Base-by-base conservation (phyloP, 768 basidiomycete genomes). In the Serendipita sp. region DNA sequence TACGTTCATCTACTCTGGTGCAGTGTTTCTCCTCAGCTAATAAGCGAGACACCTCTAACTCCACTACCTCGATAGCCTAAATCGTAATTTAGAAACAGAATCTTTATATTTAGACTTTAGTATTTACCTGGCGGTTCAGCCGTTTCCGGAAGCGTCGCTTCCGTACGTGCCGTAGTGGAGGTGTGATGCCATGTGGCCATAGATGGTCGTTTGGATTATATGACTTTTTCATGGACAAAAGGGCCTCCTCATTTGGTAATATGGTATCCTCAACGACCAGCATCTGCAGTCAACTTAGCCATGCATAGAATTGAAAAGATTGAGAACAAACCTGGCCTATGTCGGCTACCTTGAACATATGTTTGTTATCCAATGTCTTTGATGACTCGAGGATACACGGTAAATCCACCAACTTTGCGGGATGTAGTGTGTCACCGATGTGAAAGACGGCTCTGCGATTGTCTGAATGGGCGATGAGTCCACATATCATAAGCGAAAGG, bases 331-430 rank as follows among this genome's bases (percentile, higher is more conserved):
- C 91, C 83, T 96, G 94, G 76, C 90, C 95, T 76, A 99, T 95
- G 73, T 99, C 96, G 44, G 93, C 94, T 3, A 94, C 90, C 75
- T 99, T 99, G 79, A 98, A 96, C 84, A 96, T 88, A 71, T 96
- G 92, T 73, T 94, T 92, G 73, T 86, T 89, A 75, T 98, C 96
- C 60, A 95, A 75, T 1, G 95, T 92, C 78, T 97, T 97, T 74
- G 98, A 94, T 11, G 90, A 83, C 72, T 99, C 96, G 68, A 94
- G 80, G 63, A 99, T 83, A 74, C 89, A 90, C 1, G 96, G 96
- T 51, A 99, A 77, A 74, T 99, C 96, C 65, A 98, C 96, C 28
- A 99, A 82, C 74, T 97, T 98, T 23, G 95, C 84, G 34, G 89
- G 83, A 72, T 94, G 95, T 0, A 83, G 79, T 63, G 79, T 83